Percentiles rank a stretch among this genome's conserved stretches.
These are phyloP conservation scores for Casuarina glauca DNA, from an alignment of 306 rosid species.

Conservation along the genomic window DNA sequence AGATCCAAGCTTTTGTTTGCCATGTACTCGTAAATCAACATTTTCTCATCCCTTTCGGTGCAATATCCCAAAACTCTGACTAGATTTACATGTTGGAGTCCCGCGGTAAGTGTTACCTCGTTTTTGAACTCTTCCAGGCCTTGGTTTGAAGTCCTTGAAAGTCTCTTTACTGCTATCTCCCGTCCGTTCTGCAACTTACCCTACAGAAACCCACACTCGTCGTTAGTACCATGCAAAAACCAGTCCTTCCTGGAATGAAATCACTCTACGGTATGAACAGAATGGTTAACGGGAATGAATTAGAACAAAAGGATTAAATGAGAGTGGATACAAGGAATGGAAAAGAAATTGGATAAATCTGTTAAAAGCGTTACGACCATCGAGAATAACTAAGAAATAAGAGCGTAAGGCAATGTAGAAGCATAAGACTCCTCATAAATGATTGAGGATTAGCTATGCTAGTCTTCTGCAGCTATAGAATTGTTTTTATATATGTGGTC, in stretches of 20 bases:
- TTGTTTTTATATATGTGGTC: not conserved
- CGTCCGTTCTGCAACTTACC: conserved; percentile 33
- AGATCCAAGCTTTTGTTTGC: conserved; percentile 49
- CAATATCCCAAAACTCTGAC: conserved; percentile 41
- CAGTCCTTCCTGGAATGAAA: not conserved
- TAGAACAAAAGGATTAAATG: too few species aligned
- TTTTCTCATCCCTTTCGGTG: conserved; percentile 34
- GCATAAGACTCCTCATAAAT: not conserved
- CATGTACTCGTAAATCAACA: conserved; percentile 51
- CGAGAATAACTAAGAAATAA: not conserved
- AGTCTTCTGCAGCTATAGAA: not conserved
- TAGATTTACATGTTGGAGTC: conserved; percentile 53
- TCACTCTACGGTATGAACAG: not conserved
- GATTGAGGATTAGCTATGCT: not conserved
- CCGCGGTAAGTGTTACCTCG: conserved; percentile 48
- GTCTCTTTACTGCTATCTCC: conserved; percentile 47
- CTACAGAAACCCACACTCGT: conserved; percentile 4
- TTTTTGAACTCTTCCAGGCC: conserved; percentile 52
- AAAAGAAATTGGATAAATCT: not conserved
- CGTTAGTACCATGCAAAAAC: not conserved
- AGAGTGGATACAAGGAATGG: not conserved
- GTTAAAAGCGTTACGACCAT: too few species aligned
- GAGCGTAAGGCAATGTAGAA: not conserved
- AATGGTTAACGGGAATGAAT: too few species aligned
- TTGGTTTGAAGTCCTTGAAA: conserved; percentile 46